phyloP scores from a whole-genome alignment of 140 eudicot genomes.

The Bidens hawaiensis region DNA sequence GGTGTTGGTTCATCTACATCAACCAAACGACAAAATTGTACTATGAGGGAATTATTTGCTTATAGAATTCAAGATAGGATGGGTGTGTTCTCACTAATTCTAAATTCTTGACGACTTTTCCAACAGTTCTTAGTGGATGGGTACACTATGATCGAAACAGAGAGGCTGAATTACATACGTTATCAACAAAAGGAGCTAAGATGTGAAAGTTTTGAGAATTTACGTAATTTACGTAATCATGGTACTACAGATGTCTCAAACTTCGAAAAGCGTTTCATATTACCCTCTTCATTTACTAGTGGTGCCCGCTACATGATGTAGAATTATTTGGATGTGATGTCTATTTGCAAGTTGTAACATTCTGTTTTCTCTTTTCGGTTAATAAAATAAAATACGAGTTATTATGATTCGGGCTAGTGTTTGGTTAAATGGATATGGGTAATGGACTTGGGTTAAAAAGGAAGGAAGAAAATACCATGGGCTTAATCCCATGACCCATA shows the following conservation, averaged over 20 bases:
- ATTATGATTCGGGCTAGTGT: too few species aligned
- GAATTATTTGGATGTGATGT: slow-evolving; percentile 15
- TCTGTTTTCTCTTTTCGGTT: too few species aligned
- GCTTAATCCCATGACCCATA: too few species aligned
- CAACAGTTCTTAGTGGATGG: neutral
- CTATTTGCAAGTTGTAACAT: too few species aligned
- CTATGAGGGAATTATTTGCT: neutral
- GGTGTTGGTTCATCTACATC: neutral
- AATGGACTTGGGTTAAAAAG: too few species aligned
- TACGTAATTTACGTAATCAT: neutral
- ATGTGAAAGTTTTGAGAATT: neutral
- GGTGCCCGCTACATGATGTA: slow-evolving; percentile 16
- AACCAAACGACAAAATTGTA: neutral
- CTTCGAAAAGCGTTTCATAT: neutral
- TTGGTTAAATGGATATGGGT: too few species aligned
- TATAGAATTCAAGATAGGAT: neutral
- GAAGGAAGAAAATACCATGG: too few species aligned
- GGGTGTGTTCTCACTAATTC: neutral
- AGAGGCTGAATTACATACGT: too few species aligned
- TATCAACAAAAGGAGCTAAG: neutral
- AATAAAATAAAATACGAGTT: too few species aligned
- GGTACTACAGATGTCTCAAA: neutral
- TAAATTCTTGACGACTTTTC: neutral
- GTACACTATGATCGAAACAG: too few species aligned
- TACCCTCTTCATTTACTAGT: slow-evolving; percentile 19